Evolutionary conservation across 805 yeast species (phyloP).

Genomic region (Sungouiozyma ichnusensis): DNA sequence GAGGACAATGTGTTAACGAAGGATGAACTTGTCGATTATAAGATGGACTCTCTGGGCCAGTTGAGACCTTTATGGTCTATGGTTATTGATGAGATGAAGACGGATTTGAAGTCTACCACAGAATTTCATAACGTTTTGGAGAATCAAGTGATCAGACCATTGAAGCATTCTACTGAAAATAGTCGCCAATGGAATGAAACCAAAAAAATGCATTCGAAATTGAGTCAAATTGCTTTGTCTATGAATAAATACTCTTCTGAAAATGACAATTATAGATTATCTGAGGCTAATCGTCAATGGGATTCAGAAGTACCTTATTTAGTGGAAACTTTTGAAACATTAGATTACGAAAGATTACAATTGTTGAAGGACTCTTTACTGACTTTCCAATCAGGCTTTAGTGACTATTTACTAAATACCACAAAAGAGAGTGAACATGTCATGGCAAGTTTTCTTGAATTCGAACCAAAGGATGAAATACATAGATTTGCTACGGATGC

Average conservation of each 20-base stretch:
- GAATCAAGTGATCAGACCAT: conserved; percentile 44
- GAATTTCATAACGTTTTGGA: conserved; percentile 38
- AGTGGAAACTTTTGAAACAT: conserved; percentile 62
- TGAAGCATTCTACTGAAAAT: conserved; percentile 42
- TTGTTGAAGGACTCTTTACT: conserved; percentile 57
- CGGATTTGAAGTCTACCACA: conserved; percentile 43
- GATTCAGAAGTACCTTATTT: conserved; percentile 66
- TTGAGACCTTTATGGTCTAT: conserved; percentile 36
- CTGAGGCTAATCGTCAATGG: conserved; percentile 52
- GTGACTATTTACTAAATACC: conserved; percentile 40
- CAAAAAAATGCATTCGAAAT: conserved; percentile 34
- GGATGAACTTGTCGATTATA: conserved; percentile 40
- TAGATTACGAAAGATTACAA: conserved; percentile 52
- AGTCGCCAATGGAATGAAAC: conserved; percentile 48
- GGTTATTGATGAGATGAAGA: conserved; percentile 31
- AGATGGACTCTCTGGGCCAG: conserved; percentile 39
- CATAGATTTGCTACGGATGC: conserved; percentile 41
- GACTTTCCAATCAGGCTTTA: conserved; percentile 51
- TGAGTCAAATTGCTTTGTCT: conserved; percentile 35
- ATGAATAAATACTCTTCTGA: conserved; percentile 33
- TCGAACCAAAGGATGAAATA: conserved; percentile 52
- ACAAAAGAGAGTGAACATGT: conserved; percentile 49
- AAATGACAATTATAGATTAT: conserved; percentile 31
- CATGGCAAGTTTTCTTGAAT: conserved; percentile 53
- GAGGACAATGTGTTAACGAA: conserved; percentile 33